Conservation (phyloP, 1,284 basidiomycete genomes). For the Waitea zeae region DNA sequence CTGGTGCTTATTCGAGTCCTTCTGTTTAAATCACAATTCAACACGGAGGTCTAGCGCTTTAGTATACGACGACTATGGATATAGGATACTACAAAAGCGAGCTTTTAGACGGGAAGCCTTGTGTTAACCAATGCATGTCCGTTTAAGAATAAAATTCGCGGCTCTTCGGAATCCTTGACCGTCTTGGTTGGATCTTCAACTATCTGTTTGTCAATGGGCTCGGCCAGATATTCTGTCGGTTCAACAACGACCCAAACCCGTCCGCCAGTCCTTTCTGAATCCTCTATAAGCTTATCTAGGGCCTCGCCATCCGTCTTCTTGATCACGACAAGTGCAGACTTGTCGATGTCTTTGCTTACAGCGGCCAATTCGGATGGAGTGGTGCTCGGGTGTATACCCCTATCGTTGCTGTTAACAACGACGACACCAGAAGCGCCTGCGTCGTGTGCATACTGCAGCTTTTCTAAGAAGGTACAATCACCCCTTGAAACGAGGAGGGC, state of each 20-base stretch:
- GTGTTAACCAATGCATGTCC: slow-evolving; percentile 64
- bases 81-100: too few species aligned
- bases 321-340: slow-evolving; percentile 45
- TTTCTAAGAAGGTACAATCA: slow-evolving; percentile 70
- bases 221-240: slow-evolving; percentile 16
- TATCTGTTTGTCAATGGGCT: slow-evolving; percentile 11
- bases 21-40: too few species aligned
- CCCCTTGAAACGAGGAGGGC: slow-evolving; percentile 49
- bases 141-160: slow-evolving; percentile 54
- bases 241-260: slow-evolving; percentile 37
- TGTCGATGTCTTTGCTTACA: slow-evolving; percentile 33
- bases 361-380: slow-evolving; percentile 32
- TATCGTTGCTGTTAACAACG: slow-evolving; percentile 46
- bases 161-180: slow-evolving; percentile 12
- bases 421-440: slow-evolving; percentile 63
- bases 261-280: slow-evolving; percentile 25
- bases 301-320: slow-evolving; percentile 28
- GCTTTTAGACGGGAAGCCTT: slow-evolving; percentile 32
- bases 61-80: too few species aligned
- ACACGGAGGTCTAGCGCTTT: too few species aligned
- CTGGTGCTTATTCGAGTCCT: too few species aligned
- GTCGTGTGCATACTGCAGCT: slow-evolving; percentile 43
- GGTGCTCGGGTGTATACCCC: slow-evolving; percentile 49
- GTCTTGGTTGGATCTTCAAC: slow-evolving; percentile 9
- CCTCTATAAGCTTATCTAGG: slow-evolving; percentile 35